Percentiles rank a stretch among this genome's conserved stretches.
phyloP scores from a whole-genome alignment of 2,329 filamentous ascomycete genomes.

The Epichloe sibirici region DNA sequence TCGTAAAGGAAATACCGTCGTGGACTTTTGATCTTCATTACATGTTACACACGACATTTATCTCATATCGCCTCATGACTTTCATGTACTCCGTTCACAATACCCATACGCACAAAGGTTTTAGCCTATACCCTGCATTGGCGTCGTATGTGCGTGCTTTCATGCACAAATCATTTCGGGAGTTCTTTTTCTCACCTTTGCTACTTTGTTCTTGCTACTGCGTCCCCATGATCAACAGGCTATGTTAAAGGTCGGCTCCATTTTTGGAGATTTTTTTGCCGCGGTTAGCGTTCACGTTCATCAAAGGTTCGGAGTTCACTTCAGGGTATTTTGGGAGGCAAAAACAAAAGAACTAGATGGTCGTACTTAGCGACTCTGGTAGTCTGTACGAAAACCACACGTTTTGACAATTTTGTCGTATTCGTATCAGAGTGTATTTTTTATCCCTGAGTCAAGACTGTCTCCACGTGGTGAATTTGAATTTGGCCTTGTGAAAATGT shows the following conservation, averaged over 20 bases:
- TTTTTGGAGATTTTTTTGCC: not conserved
- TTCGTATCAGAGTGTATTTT: not conserved
- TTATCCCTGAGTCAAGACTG: not conserved
- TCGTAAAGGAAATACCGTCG: slow-evolving; percentile 15
- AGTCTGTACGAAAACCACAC: not conserved
- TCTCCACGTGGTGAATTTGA: too few relatives aligned
- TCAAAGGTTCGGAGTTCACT: not conserved
- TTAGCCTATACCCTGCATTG: not conserved
- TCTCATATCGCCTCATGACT: not conserved
- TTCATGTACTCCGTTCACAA: not conserved
- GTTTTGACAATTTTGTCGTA: not conserved
- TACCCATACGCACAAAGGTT: not conserved
- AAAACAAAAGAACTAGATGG: not conserved
- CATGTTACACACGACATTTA: not conserved
- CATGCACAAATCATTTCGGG: not conserved
- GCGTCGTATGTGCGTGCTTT: not conserved
- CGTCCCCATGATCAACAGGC: not conserved
- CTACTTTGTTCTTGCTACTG: not conserved
- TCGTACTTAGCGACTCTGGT: not conserved
- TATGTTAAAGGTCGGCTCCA: not conserved
- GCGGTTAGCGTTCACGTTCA: not conserved
- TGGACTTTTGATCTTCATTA: not conserved
- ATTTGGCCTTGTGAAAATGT: not conserved
- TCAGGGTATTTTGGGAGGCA: too few relatives aligned
- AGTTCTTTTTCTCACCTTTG: not conserved